These are phyloP conservation scores for Colletotrichum coccodes DNA, from an alignment of 2,329 filamentous ascomycete species.

Conservation along the genomic window DNA sequence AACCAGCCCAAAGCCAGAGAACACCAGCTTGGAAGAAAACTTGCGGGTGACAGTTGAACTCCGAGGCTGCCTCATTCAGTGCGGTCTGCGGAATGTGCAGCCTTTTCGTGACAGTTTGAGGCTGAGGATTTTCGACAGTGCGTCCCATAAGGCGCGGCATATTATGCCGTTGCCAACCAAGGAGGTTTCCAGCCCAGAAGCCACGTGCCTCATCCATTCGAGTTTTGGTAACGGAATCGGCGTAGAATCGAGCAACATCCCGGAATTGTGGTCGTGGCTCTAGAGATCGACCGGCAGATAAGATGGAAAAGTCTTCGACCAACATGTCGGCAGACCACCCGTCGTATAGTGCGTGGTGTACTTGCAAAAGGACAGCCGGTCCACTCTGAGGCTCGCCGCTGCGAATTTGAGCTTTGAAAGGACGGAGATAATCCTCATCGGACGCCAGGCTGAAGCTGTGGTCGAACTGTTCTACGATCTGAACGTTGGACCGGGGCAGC, in stretches of 20 bases:
- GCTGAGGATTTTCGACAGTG: slow-evolving; percentile 38
- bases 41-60: slow-evolving; percentile 68
- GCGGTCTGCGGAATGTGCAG: slow-evolving; percentile 47
- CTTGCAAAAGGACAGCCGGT: slow-evolving; percentile 58
- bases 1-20: slow-evolving; percentile 70
- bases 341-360: slow-evolving; percentile 90
- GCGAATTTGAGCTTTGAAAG: slow-evolving; percentile 70
- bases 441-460: slow-evolving; percentile 50
- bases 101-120: slow-evolving; percentile 39
- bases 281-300: slow-evolving; percentile 50
- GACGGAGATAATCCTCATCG: slow-evolving; percentile 57
- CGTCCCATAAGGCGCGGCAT: slow-evolving; percentile 52
- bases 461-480: slow-evolving; percentile 46
- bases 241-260: slow-evolving; percentile 63
- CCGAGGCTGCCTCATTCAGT: slow-evolving; percentile 48
- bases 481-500: slow-evolving; percentile 55
- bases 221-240: slow-evolving; percentile 36
- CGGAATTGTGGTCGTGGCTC: slow-evolving; percentile 67
- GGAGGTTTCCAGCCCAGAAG: slow-evolving; percentile 78
- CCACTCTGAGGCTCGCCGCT: slow-evolving; percentile 33
- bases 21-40: slow-evolving; percentile 81
- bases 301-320: slow-evolving; percentile 69
- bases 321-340: slow-evolving; percentile 91
- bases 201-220: slow-evolving; percentile 55
- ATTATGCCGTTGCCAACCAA: slow-evolving; percentile 65